A percentile compares a stretch with the other conserved stretches of the same genome.
These are phyloP conservation scores for Hibiscus syriacus DNA, from an alignment of 345 rosid genomes.

Conservation along the genomic window DNA sequence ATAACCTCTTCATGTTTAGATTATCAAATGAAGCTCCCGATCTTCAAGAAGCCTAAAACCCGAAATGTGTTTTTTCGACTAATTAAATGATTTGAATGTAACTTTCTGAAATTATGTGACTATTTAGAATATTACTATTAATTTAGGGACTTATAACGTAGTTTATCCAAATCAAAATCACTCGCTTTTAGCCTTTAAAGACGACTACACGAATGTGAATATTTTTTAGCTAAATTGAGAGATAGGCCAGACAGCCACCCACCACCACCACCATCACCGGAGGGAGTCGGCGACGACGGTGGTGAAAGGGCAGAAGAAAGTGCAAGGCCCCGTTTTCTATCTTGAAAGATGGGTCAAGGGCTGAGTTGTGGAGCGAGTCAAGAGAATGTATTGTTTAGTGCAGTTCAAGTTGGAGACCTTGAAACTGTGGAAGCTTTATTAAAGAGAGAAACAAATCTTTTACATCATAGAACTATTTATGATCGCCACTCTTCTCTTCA, in stretches of 20 bases:
- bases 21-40: too few relatives aligned
- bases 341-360: constrained; percentile 79
- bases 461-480: constrained; percentile 50
- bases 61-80: too few relatives aligned
- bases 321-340: background rate
- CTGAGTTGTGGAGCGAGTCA: constrained; percentile 66
- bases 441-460: constrained; percentile 44
- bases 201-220: constrained; percentile 28
- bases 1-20: too few relatives aligned
- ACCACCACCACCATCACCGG: too few relatives aligned
- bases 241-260: background rate
- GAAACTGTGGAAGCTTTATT: constrained; percentile 40
- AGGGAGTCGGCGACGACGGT: constrained; percentile 36
- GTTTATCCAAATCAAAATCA: too few relatives aligned
- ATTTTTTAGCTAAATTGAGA: constrained; percentile 20
- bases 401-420: constrained; percentile 73
- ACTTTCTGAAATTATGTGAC: too few relatives aligned
- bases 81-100: too few relatives aligned
- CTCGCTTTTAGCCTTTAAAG: background rate
- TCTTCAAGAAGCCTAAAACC: too few relatives aligned
- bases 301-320: constrained; percentile 24
- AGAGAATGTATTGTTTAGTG: constrained; percentile 60
- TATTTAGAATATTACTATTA: too few relatives aligned
- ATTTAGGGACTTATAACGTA: too few relatives aligned
- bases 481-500: constrained; percentile 89